Conservation (phyloP, 306 rosid species). For the Rosa persica region DNA sequence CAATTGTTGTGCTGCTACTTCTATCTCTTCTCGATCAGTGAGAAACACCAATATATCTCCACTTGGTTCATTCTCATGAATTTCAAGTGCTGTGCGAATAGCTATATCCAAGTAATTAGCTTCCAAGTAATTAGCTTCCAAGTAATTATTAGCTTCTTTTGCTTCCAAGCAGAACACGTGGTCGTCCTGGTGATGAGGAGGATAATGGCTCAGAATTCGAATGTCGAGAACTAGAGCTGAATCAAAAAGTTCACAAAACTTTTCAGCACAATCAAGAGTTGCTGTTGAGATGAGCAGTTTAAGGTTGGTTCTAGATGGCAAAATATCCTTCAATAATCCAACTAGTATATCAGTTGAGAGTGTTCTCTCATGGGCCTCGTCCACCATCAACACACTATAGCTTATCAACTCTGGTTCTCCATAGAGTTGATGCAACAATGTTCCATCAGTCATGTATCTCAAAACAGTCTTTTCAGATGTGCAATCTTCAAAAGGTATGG, state of each 20-base stretch:
- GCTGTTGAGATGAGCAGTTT: slow-evolving; percentile 86
- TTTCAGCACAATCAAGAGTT: slow-evolving; percentile 55
- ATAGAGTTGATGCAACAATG: slow-evolving; percentile 71
- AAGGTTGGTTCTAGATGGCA: slow-evolving; percentile 18
- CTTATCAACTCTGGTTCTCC: slow-evolving; percentile 69
- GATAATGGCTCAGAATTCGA: slow-evolving; percentile 23
- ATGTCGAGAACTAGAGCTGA: slow-evolving; percentile 75
- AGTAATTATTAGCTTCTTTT: too few species aligned
- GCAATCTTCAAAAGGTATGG: slow-evolving; percentile 61
- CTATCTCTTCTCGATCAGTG: slow-evolving; percentile 88
- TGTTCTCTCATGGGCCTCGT: slow-evolving; percentile 92
- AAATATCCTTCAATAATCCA: slow-evolving; percentile 82
- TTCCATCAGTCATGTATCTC: slow-evolving; percentile 95
- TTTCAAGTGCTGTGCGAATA: too few species aligned
- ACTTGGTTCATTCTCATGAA: slow-evolving; percentile 25
- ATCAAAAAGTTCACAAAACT: slow-evolving; percentile 75
- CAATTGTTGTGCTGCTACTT: slow-evolving; percentile 76
- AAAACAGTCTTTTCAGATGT: slow-evolving; percentile 79
- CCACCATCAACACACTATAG: slow-evolving; percentile 95
- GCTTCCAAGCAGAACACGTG: slow-evolving; percentile 21
- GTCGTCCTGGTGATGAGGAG: slow-evolving; percentile 23
- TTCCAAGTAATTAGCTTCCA: too few species aligned
- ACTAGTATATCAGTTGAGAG: slow-evolving; percentile 89
- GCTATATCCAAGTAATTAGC: too few species aligned
- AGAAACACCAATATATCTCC: slow-evolving; percentile 72